Evolutionary conservation across 805 yeast species (phyloP), one percentile per base, ranked within the genome.

Genomic region (Kurtzmaniella cleridarum): DNA sequence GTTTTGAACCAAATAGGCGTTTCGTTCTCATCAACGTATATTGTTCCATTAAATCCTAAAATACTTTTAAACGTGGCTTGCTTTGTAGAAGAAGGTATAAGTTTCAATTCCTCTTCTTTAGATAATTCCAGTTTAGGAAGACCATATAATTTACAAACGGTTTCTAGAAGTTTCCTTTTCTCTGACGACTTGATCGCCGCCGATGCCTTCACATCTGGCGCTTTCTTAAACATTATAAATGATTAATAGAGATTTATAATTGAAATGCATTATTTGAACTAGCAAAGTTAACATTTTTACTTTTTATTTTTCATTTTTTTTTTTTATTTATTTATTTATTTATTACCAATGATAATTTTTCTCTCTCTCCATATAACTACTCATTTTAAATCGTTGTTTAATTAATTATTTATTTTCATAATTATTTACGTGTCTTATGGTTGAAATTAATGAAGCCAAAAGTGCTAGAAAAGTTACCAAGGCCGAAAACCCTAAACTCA

Each of bases 131-230:
- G 62, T 30, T 59, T 61, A 3, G 70, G 64, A 18, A 78, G 51
- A 8, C 49, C 51, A 47, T 70, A 79, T 23, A 49, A 54, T 16
- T 58, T 48, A 45, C 78, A 65, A 24, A 82, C 66, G 3, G 55
- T 49, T 3, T 56, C 48, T 9, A 78, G 57, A 18, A 81, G 57
- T 45, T 71, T 72, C 46, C 85, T 74, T 30, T 93, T 67, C 47
- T 88, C 97, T 0, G 95, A 84, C 11, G 86, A 76, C 59, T 88
- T 89, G 42, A 93, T 69, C 49, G 87, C 86, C 15, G 95, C 75
- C 37, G 79, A 67, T 3, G 95, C 80, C 61, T 89, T 90, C 41
- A 82, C 66, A 53, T 74, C 66, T 12, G 79, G 73, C 33, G 69
- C 68, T 44, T 77, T 78, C 48, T 72, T 68, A 49, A 78, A 78